Conservation (phyloP, 306 rosid species). For the Heteromeles arbutifolia region DNA sequence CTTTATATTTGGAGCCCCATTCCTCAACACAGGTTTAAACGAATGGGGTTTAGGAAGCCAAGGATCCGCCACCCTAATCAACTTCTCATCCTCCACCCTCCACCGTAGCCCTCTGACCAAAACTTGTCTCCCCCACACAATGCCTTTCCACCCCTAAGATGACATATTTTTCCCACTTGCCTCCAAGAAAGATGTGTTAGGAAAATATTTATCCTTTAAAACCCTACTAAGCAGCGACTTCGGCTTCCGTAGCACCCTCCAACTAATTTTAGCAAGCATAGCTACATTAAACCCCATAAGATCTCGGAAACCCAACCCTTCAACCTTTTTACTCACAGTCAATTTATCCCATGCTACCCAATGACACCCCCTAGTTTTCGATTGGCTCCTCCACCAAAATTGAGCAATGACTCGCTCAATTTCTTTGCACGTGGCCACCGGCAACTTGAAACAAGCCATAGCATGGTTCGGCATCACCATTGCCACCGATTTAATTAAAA, state of each 20-base stretch:
- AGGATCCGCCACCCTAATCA: neutral
- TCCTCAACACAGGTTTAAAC: too few relatives aligned
- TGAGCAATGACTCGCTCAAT: too few relatives aligned
- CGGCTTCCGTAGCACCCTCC: fast-evolving
- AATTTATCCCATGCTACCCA: neutral
- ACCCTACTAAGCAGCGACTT: neutral
- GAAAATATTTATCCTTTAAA: neutral
- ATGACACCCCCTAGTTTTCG: too few relatives aligned
- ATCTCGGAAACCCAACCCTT: neutral
- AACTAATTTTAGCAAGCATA: neutral
- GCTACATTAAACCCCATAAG: neutral
- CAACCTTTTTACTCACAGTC: neutral
- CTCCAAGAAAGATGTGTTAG: too few relatives aligned
- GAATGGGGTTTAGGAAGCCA: neutral
- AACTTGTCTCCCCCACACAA: neutral
- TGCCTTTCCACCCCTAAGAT: neutral
- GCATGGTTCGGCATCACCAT: neutral
- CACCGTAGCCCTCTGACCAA: too few relatives aligned
- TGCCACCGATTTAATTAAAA: neutral
- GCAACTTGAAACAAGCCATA: neutral
- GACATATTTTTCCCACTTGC: neutral
- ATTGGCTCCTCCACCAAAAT: neutral
- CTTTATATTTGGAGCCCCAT: neutral
- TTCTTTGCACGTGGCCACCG: neutral
- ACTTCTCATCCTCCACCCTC: too few relatives aligned